Base-by-base conservation (phyloP, 306 rosid species). In the Quercus agrifolia region DNA sequence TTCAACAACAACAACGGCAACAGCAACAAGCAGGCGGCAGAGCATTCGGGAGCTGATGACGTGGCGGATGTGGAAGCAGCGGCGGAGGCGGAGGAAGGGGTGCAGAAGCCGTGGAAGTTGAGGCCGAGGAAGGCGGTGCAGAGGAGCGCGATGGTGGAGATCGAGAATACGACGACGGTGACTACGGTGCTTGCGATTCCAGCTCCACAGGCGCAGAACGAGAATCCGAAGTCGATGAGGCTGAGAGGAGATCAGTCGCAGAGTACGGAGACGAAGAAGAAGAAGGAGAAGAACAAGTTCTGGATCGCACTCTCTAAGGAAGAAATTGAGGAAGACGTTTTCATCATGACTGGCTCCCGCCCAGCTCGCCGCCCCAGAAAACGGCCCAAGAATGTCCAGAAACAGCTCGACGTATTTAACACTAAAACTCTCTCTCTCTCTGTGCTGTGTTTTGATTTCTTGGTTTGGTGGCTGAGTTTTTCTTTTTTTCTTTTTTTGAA, bases 251-350 rank as follows among this genome's bases (percentile, higher is more conserved):
- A 3, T 10, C 15, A 85, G 72, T 84, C 83, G 64, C 90, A 76
- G 70, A 86, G 89, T 30, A 12, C 71, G 55, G 96, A 95, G 54
- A 49, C 14, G 84, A 94, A 80, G 54, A 49, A 49, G 84, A 94
- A 80, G 88, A 91, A 90, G 87, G 91, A 86, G 86, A 95, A 95
- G 87, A 91, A 92, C 86, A 93, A 83, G 83, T 88, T 95, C 85
- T 95, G 98, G 99, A 91, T 95, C 87, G 98, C 98, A 28, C 90
- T 95, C 55, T 93, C 98, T 0, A 89, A 79, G 75, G 99, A 93
- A 28, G 99, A 95, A 87, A 95, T 95, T 88, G 98, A 95, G 76
- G 98, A 95, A 62, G 98, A 95, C 84, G 77, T 95, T 28, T 95
- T 93, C 78, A 74, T 88, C 54, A 93, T 95, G 94, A 95, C 98